A percentile compares a stretch with the other conserved stretches of the same genome.
phyloP scores from a whole-genome alignment of 2,329 filamentous ascomycete species.

The Clonostachys byssicola region DNA sequence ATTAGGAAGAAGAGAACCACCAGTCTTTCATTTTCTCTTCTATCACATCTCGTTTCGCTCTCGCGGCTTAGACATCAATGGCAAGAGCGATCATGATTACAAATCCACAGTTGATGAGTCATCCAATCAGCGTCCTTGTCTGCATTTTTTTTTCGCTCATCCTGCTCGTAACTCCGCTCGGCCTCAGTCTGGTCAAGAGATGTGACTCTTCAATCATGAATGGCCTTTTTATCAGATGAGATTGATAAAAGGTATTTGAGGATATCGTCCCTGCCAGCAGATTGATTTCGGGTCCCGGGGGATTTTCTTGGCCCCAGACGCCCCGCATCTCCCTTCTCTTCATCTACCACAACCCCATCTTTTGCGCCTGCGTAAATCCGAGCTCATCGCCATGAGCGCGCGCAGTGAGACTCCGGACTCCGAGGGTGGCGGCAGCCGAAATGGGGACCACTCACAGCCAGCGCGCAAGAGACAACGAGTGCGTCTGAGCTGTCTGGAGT shows the following conservation, averaged over 20 bases:
- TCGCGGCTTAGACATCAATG: background rate
- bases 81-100: too few species aligned
- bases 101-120: too few species aligned
- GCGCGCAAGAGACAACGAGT: conserved; percentile 56
- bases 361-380: background rate
- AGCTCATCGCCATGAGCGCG: conserved; percentile 1
- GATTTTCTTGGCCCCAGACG: background rate
- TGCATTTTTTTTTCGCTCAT: background rate
- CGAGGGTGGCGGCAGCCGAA: conserved; percentile 17
- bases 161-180: conserved; percentile 25
- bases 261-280: background rate
- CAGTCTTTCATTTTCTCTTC: too few species aligned
- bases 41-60: background rate
- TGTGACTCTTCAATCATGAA: conserved; percentile 10
- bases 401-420: conserved; percentile 34
- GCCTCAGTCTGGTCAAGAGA: conserved; percentile 8
- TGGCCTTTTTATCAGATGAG: conserved; percentile 28
- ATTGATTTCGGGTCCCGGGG: background rate
- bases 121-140: too few species aligned
- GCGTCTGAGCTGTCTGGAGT: conserved; percentile 56
- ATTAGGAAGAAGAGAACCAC: too few species aligned
- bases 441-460: conserved; percentile 16
- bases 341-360: background rate
- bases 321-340: conserved; percentile 3
- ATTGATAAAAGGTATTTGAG: conserved; percentile 27